Evolutionary conservation across 2,329 filamentous ascomycete species (phyloP).

Genomic region (Cercospora brassicicola): DNA sequence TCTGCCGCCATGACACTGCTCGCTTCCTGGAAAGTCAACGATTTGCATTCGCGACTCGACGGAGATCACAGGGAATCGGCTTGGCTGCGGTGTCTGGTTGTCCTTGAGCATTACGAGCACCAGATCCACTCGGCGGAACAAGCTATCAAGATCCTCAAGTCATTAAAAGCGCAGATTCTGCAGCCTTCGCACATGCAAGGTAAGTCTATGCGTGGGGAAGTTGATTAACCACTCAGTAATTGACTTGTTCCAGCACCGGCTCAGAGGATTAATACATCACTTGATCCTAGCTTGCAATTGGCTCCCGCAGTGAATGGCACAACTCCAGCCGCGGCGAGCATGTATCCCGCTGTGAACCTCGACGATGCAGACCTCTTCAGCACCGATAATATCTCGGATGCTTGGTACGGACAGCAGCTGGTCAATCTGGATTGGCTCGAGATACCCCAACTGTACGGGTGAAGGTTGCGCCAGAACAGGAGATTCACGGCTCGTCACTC

Average conservation of each 20-base stretch:
- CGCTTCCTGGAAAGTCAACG: constrained; percentile 27
- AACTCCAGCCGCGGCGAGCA: constrained; percentile 6
- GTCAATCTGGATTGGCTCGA: constrained; percentile 33
- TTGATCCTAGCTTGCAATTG: constrained; percentile 2
- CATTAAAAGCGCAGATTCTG: constrained; percentile 25
- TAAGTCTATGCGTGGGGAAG: background rate
- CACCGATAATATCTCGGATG: constrained; percentile 29
- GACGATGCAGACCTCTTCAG: constrained; percentile 28
- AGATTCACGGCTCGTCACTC: background rate
- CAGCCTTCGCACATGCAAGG: constrained; percentile 15
- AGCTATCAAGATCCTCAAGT: constrained; percentile 27
- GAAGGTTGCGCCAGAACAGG: background rate
- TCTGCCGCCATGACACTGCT: constrained; percentile 30
- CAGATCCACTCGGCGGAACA: constrained; percentile 30
- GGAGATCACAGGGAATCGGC: constrained; percentile 25
- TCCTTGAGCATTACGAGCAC: constrained; percentile 29
- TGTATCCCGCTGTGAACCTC: constrained; percentile 21
- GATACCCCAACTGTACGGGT: constrained; percentile 21
- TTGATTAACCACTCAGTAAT: no score
- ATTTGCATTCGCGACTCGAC: constrained; percentile 4
- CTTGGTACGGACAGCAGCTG: constrained; percentile 32
- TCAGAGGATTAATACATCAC: background rate
- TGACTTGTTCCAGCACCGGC: background rate
- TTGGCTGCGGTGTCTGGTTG: constrained; percentile 27
- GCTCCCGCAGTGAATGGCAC: background rate